Evolutionary conservation across 2,329 filamentous ascomycete species (phyloP), one percentile per base, ranked within the genome.

Genomic region (Alternaria ventricosa): DNA sequence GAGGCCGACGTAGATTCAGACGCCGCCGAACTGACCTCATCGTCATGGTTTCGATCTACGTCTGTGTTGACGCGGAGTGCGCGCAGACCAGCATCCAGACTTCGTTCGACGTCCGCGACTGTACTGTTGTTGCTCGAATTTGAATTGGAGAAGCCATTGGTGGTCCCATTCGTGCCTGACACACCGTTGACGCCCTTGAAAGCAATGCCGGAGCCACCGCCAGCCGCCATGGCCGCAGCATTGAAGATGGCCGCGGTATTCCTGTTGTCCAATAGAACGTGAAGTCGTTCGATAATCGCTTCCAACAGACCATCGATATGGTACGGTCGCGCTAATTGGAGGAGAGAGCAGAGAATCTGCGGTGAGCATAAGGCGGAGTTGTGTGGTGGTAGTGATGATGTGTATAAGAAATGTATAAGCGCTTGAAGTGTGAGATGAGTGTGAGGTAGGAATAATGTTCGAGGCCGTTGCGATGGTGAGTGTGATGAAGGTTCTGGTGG

Each of bases 181-280:
- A 73, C 64, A 23, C 74, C 72, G 47, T 78, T 77, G 13, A 76
- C 72, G 18, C 76, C 72, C 22, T 74, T 73, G 73, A 88, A 92
- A 57, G 91, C 90, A 27, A 95, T 92, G 51, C 92, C 92, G 51
- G 94, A 89, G 0, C 96, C 96, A 25, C 96, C 94, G 11, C 96
- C 96, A 1, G 96, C 96, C 0, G 94, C 96, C 96, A 98, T 98
- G 57, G 96, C 96, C 0, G 95, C 96, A 0, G 96, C 96, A 70
- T 99, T 99, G 84, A 99, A 99, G 0, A 99, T 94, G 6, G 96
- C 96, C 0, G 96, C 96, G 0, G 96, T 95, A 71, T 98, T 99
- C 50, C 95, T 88, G 51, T 93, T 96, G 78, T 99, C 96, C 5
- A 99, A 87, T 1, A 96, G 88, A 28, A 92, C 87, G 75, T 99